phyloP scores from a whole-genome alignment of 805 yeast species.

The Lipomyces mesembrius region DNA sequence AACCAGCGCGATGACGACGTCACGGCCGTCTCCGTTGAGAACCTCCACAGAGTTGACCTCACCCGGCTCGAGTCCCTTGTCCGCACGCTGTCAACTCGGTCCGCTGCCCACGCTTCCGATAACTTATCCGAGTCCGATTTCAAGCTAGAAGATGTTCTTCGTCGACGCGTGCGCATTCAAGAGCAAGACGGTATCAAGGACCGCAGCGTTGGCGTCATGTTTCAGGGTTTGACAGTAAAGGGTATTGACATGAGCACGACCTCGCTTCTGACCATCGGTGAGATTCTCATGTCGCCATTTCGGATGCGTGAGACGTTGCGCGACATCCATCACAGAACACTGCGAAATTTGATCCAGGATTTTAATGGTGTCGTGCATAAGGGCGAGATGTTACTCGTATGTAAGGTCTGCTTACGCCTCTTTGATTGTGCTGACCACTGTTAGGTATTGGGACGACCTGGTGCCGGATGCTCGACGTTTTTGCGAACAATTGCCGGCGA shows the following conservation, averaged over 20 bases:
- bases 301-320: constrained; percentile 37
- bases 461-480: constrained; percentile 70
- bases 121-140: constrained; percentile 43
- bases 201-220: constrained; percentile 47
- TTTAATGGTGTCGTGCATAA: constrained; percentile 61
- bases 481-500: constrained; percentile 76
- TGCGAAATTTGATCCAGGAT: constrained; percentile 46
- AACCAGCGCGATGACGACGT: constrained; percentile 14
- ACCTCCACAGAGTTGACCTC: constrained; percentile 19
- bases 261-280: constrained; percentile 52
- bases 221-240: constrained; percentile 48
- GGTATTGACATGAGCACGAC: constrained; percentile 58
- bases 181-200: constrained; percentile 46
- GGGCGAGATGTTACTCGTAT: constrained; percentile 69
- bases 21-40: constrained; percentile 11
- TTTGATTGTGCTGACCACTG: constrained; percentile 55
- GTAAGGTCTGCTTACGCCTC: constrained; percentile 32
- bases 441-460: constrained; percentile 77
- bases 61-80: constrained; percentile 32
- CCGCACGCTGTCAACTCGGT: constrained; percentile 39
- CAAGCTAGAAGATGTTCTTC: constrained; percentile 43
- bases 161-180: constrained; percentile 35
- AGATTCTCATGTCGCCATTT: constrained; percentile 46
- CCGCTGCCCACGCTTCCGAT: constrained; percentile 39
- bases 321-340: constrained; percentile 19